Percentiles rank a stretch among this genome's conserved stretches.
Conservation (phyloP, 441 rosid genomes). For the Populus hybrid region DNA sequence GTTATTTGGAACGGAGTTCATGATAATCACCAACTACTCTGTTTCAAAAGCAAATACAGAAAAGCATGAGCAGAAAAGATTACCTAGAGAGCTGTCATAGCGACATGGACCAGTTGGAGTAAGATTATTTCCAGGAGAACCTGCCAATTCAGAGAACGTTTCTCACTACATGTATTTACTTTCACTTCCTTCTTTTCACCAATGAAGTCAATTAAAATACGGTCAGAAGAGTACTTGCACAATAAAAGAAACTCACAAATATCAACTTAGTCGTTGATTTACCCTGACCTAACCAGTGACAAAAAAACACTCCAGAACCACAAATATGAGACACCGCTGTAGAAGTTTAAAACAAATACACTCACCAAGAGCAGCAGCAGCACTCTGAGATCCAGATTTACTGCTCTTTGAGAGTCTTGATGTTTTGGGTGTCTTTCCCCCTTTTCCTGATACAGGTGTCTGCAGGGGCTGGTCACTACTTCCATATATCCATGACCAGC, state of each 20-base stretch:
- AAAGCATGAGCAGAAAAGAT: slow-evolving; percentile 17
- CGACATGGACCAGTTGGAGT: slow-evolving; percentile 90
- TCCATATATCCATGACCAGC: slow-evolving; percentile 49
- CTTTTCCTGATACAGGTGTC: slow-evolving; percentile 78
- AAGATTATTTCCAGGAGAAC: slow-evolving; percentile 86
- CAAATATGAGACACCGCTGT: neutral
- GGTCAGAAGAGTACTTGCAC: neutral
- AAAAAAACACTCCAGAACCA: slow-evolving; percentile 10
- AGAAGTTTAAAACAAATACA: slow-evolving; percentile 6
- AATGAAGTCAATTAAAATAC: neutral
- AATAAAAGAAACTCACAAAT: neutral
- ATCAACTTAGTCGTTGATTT: neutral
- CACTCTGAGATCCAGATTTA: slow-evolving; percentile 55
- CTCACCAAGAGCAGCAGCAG: slow-evolving; percentile 68
- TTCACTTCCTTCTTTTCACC: slow-evolving; percentile 4
- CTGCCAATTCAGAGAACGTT: slow-evolving; percentile 47
- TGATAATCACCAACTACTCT: slow-evolving; percentile 6
- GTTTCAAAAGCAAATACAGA: neutral
- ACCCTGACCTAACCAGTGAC: neutral
- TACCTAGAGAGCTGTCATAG: slow-evolving; percentile 97
- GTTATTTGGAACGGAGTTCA: slow-evolving; percentile 5
- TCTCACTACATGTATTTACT: slow-evolving; percentile 17
- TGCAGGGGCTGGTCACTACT: slow-evolving; percentile 45
- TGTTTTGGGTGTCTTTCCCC: slow-evolving; percentile 60
- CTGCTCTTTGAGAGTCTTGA: slow-evolving; percentile 59